Conservation (phyloP, 2,329 filamentous ascomycete genomes). For the Ophiocordyceps robertsii region DNA sequence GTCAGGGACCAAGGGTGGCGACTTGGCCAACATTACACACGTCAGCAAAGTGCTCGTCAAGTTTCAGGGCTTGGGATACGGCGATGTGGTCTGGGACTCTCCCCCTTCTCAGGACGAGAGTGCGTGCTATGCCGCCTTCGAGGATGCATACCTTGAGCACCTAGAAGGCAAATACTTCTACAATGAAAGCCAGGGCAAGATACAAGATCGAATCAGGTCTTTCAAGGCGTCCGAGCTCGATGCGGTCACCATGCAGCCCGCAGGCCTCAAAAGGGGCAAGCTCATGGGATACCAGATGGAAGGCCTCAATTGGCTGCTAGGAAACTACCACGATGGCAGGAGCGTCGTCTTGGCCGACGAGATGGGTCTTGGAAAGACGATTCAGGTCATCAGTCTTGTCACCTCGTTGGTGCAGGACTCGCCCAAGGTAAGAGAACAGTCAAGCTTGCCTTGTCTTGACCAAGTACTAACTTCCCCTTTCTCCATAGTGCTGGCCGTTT, state of each 20-base stretch:
- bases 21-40: conserved; percentile 57
- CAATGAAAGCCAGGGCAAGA: conserved; percentile 37
- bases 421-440: conserved; percentile 25
- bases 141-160: conserved; percentile 75
- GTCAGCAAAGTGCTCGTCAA: conserved; percentile 72
- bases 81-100: conserved; percentile 80
- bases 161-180: conserved; percentile 63
- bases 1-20: conserved; percentile 50
- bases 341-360: conserved; percentile 93
- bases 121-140: conserved; percentile 66
- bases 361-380: conserved; percentile 96
- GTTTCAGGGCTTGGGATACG: conserved; percentile 83
- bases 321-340: conserved; percentile 69
- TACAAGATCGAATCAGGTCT: conserved; percentile 55
- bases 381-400: conserved; percentile 78
- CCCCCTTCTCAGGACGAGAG: conserved; percentile 54
- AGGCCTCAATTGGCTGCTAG: conserved; percentile 89
- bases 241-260: conserved; percentile 59
- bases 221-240: conserved; percentile 55
- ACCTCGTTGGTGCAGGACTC: conserved; percentile 54
- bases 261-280: conserved; percentile 59
- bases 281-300: conserved; percentile 91
- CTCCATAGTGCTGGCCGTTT: conserved; percentile 64
- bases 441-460: too few species aligned
- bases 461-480: conserved; percentile 5